Evolutionary conservation across 1,139 yeast species (phyloP), one percentile per base, ranked within the genome.

Genomic region (Chernovozyma aurita): DNA sequence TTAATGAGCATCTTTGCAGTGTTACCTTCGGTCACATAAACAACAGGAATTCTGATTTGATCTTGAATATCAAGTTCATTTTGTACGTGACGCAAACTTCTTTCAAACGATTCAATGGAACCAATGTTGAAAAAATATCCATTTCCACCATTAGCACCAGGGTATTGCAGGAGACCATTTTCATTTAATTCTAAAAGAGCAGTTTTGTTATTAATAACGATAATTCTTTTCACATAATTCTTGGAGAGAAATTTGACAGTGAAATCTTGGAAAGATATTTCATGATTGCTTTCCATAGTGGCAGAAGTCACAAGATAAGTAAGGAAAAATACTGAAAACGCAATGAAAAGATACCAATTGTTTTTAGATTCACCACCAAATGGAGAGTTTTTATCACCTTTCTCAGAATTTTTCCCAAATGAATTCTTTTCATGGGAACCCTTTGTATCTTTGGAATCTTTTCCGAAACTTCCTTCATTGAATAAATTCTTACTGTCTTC

Each of bases 101-200:
- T 79, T 62, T 94, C 98, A 60, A 94, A 92, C n/a, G 81, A 69
- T 49, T 88, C 97, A 18, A 90, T 79, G 0, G 95, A 85, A 4
- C 98, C 99, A 52, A 94, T 87, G 31, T 85, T 79, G 63, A 94
- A 94, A 39, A 55, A 57, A 39, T 52, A 62, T 21, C 46, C 44
- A 4, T 48, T 50, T n/a, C n/a, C n/a, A n/a, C n/a, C n/a, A 12
- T 38, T 40, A 13, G 46, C 47, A 22, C 48, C 45, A 25, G 51
- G 44, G 38, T 49, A 55, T 37, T 63, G 67, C 4, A 55, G 46
- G 36, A 52, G 50, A 9, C 71, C 74, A 31, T 51, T 49, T 8
- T 65, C 70, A 45, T 63, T 68, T 38, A 70, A 54, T 41, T 67
- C 73, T 28, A 70, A 45, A 18, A 55, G 43, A 5, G 69, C 75